Evolutionary conservation across 1,284 basidiomycete species (phyloP), one percentile per base, ranked within the genome.

Genomic region (Boletus semigastroideus): DNA sequence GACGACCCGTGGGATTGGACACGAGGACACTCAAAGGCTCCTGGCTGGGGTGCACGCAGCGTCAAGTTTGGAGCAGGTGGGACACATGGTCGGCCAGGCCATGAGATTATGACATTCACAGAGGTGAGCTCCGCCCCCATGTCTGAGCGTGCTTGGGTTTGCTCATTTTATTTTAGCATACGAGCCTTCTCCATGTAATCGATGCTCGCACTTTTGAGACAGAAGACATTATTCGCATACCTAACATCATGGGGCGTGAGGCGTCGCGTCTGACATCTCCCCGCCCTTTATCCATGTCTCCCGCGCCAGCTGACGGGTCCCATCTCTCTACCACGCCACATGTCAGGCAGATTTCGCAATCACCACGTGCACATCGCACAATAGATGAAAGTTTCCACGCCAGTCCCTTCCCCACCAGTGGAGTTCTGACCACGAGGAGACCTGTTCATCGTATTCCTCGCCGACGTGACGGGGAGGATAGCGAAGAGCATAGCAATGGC

Each of bases 141-240:
- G 57, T 17, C 43, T 11, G 41, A 39, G 19, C 17, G 37, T 44
- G 14, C 34, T 16, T 12, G 4, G 16, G 14, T 30, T 43, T 46
- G n/a, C 48, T 66, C 20, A 68, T 48, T 7, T 46, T 31, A 52
- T 16, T 51, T 33, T 59, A 92, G 85, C 90, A 92, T 61, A 88
- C 88, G 0, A 85, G 79, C 13, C 67, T 84, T 25, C 60, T 92
- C 1, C 90, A 93, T 62, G 74, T 92, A 51, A 72, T 93, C 37
- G 90, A 93, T 61, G 89, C 90, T 5, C 78, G 83, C 40, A 92
- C 89, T 0, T 93, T 92, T 58, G 86, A 90, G 59, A 78, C 78
- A 4, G 83, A 88, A 56, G 82, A 90, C 57, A 78, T 87, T 22
- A 67, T 93, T 30, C 78, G 77, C 48, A 77, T 90, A 41, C 87